Percentiles rank a stretch among this genome's conserved stretches.
phyloP scores from a whole-genome alignment of 495 filamentous ascomycete species.

The Talaromyces stipitatus region DNA sequence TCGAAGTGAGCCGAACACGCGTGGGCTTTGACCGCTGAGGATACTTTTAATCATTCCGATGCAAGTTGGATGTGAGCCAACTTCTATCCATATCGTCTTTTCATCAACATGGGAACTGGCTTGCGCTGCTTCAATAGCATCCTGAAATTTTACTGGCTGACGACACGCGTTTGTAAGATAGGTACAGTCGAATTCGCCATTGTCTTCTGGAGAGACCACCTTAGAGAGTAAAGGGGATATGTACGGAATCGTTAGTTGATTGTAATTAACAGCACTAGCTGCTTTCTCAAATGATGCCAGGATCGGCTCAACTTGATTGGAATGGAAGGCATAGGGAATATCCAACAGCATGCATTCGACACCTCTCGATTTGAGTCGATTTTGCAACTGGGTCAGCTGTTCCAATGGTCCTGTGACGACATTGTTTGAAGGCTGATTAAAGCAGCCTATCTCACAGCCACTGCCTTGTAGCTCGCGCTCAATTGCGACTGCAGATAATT shows the following conservation, averaged over 20 bases:
- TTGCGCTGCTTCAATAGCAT: not conserved
- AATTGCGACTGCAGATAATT: conserved; percentile 25
- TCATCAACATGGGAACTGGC: conserved; percentile 15
- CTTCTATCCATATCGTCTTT: conserved; percentile 47
- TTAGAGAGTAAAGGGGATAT: conserved; percentile 56
- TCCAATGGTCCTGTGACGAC: conserved; percentile 39
- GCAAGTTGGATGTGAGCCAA: conserved; percentile 65
- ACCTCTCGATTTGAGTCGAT: conserved; percentile 44
- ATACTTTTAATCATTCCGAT: conserved; percentile 61
- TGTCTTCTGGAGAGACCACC: not conserved
- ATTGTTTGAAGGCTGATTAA: conserved; percentile 41
- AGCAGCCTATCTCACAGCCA: conserved; percentile 39
- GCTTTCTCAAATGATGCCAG: conserved; percentile 56
- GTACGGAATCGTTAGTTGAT: conserved; percentile 51
- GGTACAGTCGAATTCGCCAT: not conserved
- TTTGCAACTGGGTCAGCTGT: conserved; percentile 48
- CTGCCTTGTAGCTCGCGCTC: conserved; percentile 16
- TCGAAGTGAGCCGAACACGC: conserved; percentile 50
- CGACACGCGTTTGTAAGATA: not conserved
- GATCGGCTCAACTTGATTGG: conserved; percentile 68
- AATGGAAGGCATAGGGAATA: conserved; percentile 77
- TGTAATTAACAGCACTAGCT: conserved; percentile 50
- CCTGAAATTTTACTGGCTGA: not conserved
- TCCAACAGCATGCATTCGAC: conserved; percentile 63
- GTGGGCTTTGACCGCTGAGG: conserved; percentile 48